Base-by-base conservation (phyloP, 805 yeast genomes). In the Myxozyma udenii region DNA sequence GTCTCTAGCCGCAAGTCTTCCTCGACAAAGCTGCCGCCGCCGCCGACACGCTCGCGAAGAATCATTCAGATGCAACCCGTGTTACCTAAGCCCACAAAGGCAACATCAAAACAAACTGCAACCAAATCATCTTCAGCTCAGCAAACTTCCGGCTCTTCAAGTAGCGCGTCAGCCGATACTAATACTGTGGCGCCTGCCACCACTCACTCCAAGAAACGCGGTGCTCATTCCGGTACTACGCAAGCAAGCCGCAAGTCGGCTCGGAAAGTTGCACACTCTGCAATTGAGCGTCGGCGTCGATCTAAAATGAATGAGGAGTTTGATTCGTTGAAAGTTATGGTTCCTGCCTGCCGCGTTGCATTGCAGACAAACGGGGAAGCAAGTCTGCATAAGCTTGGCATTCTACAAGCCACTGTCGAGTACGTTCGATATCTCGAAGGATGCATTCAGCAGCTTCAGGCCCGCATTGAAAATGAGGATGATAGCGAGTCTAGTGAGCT, bases 281-380 rank as follows among this genome's bases (percentile, higher is more conserved):
- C 84, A 37, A 87, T 87, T 53, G 95, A 87, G 66, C 84, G 87
- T 62, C 78, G 86, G 61, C 74, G 95, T 60, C 71, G 95, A 54
- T 78, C 83, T 46, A 84, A 85, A 64, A 84, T 87, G 74, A 87
- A 87, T 66, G 72, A 89, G 48, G 93, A 87, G 67, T 87, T 85
- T 64, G 93, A 85, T 64, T 87, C 90, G 1, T 74, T 87, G 58
- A 84, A 86, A 64, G 81, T 76, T 62, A 68, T 87, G 46, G 81
- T 87, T 16, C 95, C 95, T 1, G 89, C 91, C 11, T 86, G 95
- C 65, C 72, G 89, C 44, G 72, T 75, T 28, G 74, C 77, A 21
- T 55, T 58, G 14, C 58, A 66, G 23, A 61, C 68, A 18, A 55
- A 64, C 38, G 71, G 71, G 19, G 73, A 70, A 48, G 83, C 79